phyloP scores from a whole-genome alignment of 345 rosid genomes.

The Raphanus raphanistrum region DNA sequence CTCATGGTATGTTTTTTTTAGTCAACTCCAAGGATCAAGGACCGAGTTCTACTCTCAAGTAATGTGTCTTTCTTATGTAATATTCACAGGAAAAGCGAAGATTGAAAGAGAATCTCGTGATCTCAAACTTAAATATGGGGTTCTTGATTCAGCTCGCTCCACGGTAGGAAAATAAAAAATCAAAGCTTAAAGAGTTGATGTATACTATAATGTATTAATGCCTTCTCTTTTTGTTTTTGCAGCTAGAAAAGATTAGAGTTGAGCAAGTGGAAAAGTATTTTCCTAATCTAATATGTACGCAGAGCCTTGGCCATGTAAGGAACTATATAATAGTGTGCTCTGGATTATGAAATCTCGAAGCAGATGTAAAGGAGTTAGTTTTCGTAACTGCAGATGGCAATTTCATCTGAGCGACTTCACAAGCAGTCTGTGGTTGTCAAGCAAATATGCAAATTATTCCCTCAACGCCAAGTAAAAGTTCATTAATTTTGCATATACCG shows the following conservation, averaged over 20 bases:
- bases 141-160: slow-evolving; percentile 68
- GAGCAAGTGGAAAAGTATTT: slow-evolving; percentile 80
- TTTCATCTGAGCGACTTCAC: slow-evolving; percentile 81
- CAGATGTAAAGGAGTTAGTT: slow-evolving; percentile 11
- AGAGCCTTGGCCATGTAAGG: slow-evolving; percentile 80
- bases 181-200: background rate
- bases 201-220: too few relatives aligned
- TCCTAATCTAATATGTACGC: slow-evolving; percentile 74
- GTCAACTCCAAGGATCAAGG: background rate
- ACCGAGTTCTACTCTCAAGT: background rate
- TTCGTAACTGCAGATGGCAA: slow-evolving; percentile 68
- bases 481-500: background rate
- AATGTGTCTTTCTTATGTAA: background rate
- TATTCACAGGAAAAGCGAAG: slow-evolving; percentile 59
- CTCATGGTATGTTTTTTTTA: slow-evolving; percentile 52
- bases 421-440: slow-evolving; percentile 85
- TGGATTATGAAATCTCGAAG: background rate
- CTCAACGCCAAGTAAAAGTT: slow-evolving; percentile 67
- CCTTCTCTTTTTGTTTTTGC: slow-evolving; percentile 42
- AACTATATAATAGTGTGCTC: background rate
- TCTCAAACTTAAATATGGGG: slow-evolving; percentile 54
- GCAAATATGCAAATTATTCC: slow-evolving; percentile 89
- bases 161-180: slow-evolving; percentile 45
- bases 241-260: slow-evolving; percentile 61
- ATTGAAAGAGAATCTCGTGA: slow-evolving; percentile 58